phyloP scores from a whole-genome alignment of 768 basidiomycete genomes.

The Candolleomyces efflorescens region DNA sequence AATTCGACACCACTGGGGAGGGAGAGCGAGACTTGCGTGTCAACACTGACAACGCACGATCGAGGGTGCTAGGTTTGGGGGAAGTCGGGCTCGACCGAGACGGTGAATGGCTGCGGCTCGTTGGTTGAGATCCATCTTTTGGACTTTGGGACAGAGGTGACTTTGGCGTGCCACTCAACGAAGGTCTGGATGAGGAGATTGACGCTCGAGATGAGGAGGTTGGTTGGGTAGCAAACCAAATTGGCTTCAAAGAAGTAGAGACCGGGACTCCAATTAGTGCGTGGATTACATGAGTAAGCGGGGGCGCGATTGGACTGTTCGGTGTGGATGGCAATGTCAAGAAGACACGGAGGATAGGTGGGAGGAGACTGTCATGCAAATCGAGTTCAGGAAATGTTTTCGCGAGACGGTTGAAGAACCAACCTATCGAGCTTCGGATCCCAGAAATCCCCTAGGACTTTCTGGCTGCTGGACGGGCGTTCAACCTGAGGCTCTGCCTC shows the following conservation, averaged over 20 bases:
- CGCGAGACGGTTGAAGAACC: conserved; percentile 18
- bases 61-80: conserved; percentile 44
- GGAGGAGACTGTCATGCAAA: conserved; percentile 49
- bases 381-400: background rate
- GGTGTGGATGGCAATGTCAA: conserved; percentile 58
- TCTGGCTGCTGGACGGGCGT: conserved; percentile 27
- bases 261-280: conserved; percentile 77
- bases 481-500: conserved; percentile 43
- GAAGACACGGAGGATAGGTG: conserved; percentile 68
- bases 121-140: conserved; percentile 23
- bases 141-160: conserved; percentile 29
- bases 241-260: conserved; percentile 43
- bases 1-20: conserved; percentile 28
- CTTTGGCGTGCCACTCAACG: conserved; percentile 34
- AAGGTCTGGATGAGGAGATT: conserved; percentile 20
- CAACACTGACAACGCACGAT: conserved; percentile 55
- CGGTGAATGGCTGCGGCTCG: conserved; percentile 39
- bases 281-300: conserved; percentile 81
- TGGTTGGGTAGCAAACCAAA: conserved; percentile 53
- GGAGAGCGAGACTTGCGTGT: conserved; percentile 51
- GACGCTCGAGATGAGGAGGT: conserved; percentile 19
- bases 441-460: conserved; percentile 74
- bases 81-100: conserved; percentile 26
- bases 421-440: conserved; percentile 67
- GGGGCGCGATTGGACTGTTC: conserved; percentile 61